A percentile compares a stretch with the other conserved stretches of the same genome.
Evolutionary conservation across 2,329 filamentous ascomycete species (phyloP).

Genomic region (Colletotrichum falcatum): DNA sequence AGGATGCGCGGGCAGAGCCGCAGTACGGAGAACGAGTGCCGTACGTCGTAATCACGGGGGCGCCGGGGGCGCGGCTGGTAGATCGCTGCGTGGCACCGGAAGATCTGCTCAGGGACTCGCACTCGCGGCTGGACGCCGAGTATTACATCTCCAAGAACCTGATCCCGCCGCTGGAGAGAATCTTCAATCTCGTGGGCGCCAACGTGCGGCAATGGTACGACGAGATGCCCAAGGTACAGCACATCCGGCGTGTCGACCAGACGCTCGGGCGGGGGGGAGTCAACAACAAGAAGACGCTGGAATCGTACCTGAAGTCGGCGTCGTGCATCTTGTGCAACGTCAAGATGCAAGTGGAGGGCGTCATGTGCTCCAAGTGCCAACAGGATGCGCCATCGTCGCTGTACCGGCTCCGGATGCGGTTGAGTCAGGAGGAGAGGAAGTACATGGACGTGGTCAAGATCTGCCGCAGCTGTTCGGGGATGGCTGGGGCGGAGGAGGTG

Average conservation of each 20-base stretch:
- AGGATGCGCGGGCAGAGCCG: constrained; percentile 87
- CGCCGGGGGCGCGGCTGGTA: constrained; percentile 84
- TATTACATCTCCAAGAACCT: constrained; percentile 98
- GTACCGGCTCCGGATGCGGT: constrained; percentile 69
- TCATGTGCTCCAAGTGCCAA: constrained; percentile 70
- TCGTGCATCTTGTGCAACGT: constrained; percentile 82
- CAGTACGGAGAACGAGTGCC: constrained; percentile 96
- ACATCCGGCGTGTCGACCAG: constrained; percentile 72
- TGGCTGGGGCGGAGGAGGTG: constrained; percentile 81
- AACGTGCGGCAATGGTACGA: constrained; percentile 94
- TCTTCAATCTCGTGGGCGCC: constrained; percentile 95
- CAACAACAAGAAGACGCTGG: constrained; percentile 72
- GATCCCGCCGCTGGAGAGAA: constrained; percentile 93
- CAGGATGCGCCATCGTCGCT: constrained; percentile 69
- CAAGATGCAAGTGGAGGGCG: constrained; percentile 56
- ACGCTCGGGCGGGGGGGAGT: constrained; percentile 47
- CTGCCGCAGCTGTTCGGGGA: constrained; percentile 83
- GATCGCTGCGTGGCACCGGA: constrained; percentile 94
- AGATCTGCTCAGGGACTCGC: constrained; percentile 79
- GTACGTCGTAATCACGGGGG: constrained; percentile 92
- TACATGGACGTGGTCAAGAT: constrained; percentile 74
- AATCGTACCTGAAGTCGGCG: constrained; percentile 88
- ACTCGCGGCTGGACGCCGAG: constrained; percentile 87
- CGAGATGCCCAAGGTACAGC: constrained; percentile 93
- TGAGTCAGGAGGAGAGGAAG: constrained; percentile 73